Percentiles rank a stretch among this genome's conserved stretches.
Evolutionary conservation across 805 yeast species (phyloP).

Genomic region (Peterozyma toletana): DNA sequence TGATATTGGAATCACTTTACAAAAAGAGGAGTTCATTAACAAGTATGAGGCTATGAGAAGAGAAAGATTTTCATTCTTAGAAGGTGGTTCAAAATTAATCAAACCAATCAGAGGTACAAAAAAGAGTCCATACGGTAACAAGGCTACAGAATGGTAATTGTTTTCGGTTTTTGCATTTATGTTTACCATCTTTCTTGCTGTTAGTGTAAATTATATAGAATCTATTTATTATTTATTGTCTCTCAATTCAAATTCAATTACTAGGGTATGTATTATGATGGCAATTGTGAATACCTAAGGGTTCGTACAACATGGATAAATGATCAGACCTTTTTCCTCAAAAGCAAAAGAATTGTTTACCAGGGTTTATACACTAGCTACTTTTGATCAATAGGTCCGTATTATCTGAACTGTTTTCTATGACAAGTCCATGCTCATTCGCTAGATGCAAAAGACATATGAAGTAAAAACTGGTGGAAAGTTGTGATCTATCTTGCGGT

Average conservation of each 20-base stretch:
- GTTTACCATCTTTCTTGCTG: not conserved
- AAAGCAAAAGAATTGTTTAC: no score
- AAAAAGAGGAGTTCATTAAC: slow-evolving; percentile 71
- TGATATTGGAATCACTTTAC: slow-evolving; percentile 92
- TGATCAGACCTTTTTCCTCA: no score
- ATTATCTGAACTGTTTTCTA: slow-evolving; percentile 25
- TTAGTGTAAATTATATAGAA: no score
- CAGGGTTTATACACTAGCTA: no score
- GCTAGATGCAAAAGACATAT: slow-evolving; percentile 43
- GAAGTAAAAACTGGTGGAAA: slow-evolving; percentile 44
- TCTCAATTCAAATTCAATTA: not conserved
- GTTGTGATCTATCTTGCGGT: slow-evolving; percentile 28
- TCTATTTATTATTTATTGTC: no score
- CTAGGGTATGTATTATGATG: not conserved
- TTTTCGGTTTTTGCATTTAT: not conserved
- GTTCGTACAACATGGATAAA: no score
- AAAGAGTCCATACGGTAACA: slow-evolving; percentile 58
- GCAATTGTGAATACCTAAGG: no score
- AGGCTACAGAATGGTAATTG: slow-evolving; percentile 67
- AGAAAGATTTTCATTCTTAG: slow-evolving; percentile 82
- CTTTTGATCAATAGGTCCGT: slow-evolving; percentile 26
- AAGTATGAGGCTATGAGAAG: slow-evolving; percentile 74
- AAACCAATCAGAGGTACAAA: slow-evolving; percentile 62
- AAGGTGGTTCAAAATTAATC: slow-evolving; percentile 71
- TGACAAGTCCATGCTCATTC: slow-evolving; percentile 37